These are phyloP conservation scores for Inosperma sp. DNA, from an alignment of 768 basidiomycete species.

Conservation along the genomic window DNA sequence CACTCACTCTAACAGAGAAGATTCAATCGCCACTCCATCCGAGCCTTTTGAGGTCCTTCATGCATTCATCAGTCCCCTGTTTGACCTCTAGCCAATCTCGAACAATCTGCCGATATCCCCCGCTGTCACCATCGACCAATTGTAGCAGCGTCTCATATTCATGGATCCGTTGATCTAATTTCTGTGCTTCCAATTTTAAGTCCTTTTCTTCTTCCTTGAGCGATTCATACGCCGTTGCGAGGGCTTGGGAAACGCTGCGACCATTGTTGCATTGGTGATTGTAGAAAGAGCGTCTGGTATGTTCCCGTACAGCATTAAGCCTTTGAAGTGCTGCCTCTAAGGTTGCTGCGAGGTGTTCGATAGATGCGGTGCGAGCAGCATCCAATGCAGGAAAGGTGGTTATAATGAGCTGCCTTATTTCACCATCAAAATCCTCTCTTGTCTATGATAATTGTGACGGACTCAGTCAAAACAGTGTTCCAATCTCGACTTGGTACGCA, in stretches of 20 bases:
- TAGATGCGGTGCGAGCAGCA: constrained; percentile 29
- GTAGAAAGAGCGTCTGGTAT: constrained; percentile 38
- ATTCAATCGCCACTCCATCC: constrained; percentile 49
- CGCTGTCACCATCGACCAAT: constrained; percentile 37
- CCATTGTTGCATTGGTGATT: constrained; percentile 24
- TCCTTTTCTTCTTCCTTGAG: constrained; percentile 33
- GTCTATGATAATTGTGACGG: constrained; percentile 8
- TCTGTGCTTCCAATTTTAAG: constrained; percentile 33
- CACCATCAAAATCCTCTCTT: constrained; percentile 9
- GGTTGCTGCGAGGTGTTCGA: constrained; percentile 39
- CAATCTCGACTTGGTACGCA: background rate
- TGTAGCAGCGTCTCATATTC: constrained; percentile 40
- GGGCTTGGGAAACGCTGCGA: constrained; percentile 31
- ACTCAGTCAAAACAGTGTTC: constrained; percentile 2
- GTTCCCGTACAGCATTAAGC: constrained; percentile 42
- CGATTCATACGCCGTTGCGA: constrained; percentile 28
- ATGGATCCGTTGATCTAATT: constrained; percentile 36
- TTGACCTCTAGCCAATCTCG: constrained; percentile 46
- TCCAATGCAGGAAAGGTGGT: constrained; percentile 23
- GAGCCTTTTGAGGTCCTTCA: constrained; percentile 43
- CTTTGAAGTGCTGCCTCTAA: constrained; percentile 47
- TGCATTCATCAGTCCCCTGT: constrained; percentile 47
- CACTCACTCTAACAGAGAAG: no score
- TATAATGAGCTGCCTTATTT: constrained; percentile 11
- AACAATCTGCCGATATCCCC: constrained; percentile 44